Evolutionary conservation across 441 rosid species (phyloP).

Genomic region (Populus hybrid): DNA sequence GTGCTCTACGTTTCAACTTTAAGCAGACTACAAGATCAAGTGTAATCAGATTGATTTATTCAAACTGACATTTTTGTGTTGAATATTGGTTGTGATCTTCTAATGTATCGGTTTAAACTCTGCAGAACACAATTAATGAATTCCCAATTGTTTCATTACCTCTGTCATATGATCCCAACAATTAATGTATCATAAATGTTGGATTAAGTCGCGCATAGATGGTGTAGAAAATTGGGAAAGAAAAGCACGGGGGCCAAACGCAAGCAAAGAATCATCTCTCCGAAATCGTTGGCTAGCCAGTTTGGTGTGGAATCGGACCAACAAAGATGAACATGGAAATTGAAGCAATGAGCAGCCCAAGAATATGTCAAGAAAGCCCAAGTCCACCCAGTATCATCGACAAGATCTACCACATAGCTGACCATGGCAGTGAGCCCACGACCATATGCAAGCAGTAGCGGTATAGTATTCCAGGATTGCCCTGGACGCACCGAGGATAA

Average conservation of each 20-base stretch:
- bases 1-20: background rate
- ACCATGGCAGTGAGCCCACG: background rate
- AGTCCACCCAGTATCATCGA: too few relatives aligned
- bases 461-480: too few relatives aligned
- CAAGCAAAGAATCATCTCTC: background rate
- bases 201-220: background rate
- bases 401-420: too few relatives aligned
- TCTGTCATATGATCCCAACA: background rate
- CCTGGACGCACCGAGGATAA: too few relatives aligned
- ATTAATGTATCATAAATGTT: background rate
- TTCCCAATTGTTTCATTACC: background rate
- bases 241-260: background rate
- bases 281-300: too few relatives aligned
- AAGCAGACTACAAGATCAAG: background rate
- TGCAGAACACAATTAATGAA: background rate
- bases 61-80: background rate
- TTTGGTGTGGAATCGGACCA: too few relatives aligned
- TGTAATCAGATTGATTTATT: background rate
- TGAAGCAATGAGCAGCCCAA: too few relatives aligned
- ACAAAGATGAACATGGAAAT: background rate
- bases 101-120: background rate
- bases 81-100: background rate
- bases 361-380: too few relatives aligned
- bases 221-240: background rate
- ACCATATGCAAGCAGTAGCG: too few relatives aligned